Evolutionary conservation across 78 protist genomes (phyloP).

Genomic region (Pelomyxa schiedti): DNA sequence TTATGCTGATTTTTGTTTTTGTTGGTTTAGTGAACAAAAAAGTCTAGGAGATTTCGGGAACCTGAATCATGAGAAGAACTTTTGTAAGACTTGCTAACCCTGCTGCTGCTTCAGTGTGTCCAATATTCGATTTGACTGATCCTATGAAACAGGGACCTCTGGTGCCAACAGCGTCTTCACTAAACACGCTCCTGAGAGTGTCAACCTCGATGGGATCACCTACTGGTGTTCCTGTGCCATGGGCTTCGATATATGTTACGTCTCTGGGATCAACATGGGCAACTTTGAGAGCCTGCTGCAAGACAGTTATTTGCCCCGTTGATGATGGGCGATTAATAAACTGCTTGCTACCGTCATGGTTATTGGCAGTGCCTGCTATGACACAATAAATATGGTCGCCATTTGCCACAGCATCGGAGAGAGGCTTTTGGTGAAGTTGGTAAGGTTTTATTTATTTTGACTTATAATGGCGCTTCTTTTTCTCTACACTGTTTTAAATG

Average conservation of each 20-base stretch:
- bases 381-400: constrained; percentile 42
- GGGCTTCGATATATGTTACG: constrained; percentile 61
- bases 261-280: neutral
- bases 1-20: no score
- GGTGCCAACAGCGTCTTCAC: neutral
- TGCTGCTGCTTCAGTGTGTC: constrained; percentile 69
- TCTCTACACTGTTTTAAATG: constrained; percentile 12
- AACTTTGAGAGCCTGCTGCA: constrained; percentile 19
- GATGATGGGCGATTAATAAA: constrained; percentile 33
- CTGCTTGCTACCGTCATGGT: constrained; percentile 51
- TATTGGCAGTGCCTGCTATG: constrained; percentile 22
- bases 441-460: neutral
- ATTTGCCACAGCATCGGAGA: constrained; percentile 6
- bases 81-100: constrained; percentile 53
- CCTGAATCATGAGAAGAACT: neutral
- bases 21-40: no score
- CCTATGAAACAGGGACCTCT: constrained; percentile 40
- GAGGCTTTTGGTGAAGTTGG: constrained; percentile 3
- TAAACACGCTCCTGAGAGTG: constrained; percentile 29
- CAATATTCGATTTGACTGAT: constrained; percentile 38
- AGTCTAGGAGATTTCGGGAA: neutral
- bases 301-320: constrained; percentile 39
- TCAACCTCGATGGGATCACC: constrained; percentile 70
- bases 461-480: no score
- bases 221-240: constrained; percentile 68